Evolutionary conservation across 768 basidiomycete species (phyloP), one percentile per base, ranked within the genome.

Genomic region (Infundibulicybe gibba): DNA sequence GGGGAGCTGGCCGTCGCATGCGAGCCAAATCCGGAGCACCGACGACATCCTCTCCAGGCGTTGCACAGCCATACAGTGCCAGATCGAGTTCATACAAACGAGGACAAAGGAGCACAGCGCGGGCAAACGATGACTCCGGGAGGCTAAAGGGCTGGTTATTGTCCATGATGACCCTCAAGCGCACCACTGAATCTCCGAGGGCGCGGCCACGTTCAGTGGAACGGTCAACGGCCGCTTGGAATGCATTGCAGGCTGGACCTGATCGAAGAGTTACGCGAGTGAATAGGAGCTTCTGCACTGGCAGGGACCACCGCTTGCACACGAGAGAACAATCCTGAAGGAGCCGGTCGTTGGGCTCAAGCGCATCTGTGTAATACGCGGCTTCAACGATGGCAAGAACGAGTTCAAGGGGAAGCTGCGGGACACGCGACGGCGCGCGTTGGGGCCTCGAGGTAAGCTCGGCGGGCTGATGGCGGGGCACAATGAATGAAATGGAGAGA

Each of bases 231-330:
- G 85, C 78, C 14, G 55, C 58, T 39, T 64, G 60, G 63, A 90
- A 86, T 1, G 81, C 67, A 37, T 66, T 65, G 62, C 75, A 83
- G 2, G 79, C 75, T 13, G 65, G 59, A 54, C 78, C 75, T 32
- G 77, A 79, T 42, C 70, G 67, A 39, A 89, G 73, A 25, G 66
- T 67, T 46, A 86, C 77, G 40, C 69, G 65, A 46, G 70, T 69
- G 63, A 87, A 89, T 40, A 88, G 68, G 14, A 85, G 72, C 47
- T 74, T 78, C 62, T 90, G 87, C 0, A 82, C 74, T 21, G 74
- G 67, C n/a, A 64, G 54, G 1, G 83, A 78, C 86, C 87, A 89
- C 19, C 75, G 69, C 60, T 68, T 74, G 72, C 77, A 87, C 17
- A 89, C 83, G 41, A 88, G 74, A 2, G 84, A 67, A 55, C 78